Percentiles rank a stretch among this genome's conserved stretches.
Conservation (phyloP, 352 stramenopile species). For the Phytophthora niederhauseri region DNA sequence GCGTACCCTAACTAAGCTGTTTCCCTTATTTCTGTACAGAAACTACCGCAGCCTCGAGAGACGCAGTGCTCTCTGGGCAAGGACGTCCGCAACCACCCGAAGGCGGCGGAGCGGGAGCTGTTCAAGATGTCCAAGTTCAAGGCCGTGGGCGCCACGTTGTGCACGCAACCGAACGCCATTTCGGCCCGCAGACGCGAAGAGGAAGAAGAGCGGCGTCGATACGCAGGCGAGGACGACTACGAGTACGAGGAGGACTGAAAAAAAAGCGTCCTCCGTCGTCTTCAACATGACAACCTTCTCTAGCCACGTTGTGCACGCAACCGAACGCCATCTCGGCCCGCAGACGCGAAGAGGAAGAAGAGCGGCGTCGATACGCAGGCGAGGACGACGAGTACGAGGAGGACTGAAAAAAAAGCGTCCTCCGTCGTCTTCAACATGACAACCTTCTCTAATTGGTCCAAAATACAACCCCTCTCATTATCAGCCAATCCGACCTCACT, state of each 20-base stretch:
- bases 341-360: conserved; percentile 11
- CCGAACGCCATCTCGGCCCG: conserved; percentile 34
- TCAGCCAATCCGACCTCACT: conserved; percentile 22
- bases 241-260: conserved; percentile 4
- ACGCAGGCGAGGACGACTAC: conserved; percentile 1
- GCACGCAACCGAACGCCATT: conserved; percentile 57
- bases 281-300: conserved; percentile 15
- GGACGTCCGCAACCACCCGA: conserved; percentile 61
- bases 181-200: conserved; percentile 13
- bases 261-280: conserved; percentile 7
- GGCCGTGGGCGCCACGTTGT: conserved; percentile 68
- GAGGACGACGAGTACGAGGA: too few relatives aligned
- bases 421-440: conserved; percentile 14
- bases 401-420: background rate
- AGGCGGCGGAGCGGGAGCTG: conserved; percentile 41
- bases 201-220: conserved; percentile 6
- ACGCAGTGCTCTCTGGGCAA: conserved; percentile 72
- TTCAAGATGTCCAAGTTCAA: conserved; percentile 92
- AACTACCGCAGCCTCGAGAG: conserved; percentile 74
- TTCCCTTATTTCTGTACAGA: too few relatives aligned
- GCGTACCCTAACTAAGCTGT: too few relatives aligned
- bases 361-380: conserved; percentile 1
- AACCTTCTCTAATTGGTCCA: conserved; percentile 17
- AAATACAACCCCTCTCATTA: conserved; percentile 11
- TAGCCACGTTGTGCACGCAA: conserved; percentile 66